Conservation (phyloP, 2,329 filamentous ascomycete genomes). For the Paecilomyces sp. region DNA sequence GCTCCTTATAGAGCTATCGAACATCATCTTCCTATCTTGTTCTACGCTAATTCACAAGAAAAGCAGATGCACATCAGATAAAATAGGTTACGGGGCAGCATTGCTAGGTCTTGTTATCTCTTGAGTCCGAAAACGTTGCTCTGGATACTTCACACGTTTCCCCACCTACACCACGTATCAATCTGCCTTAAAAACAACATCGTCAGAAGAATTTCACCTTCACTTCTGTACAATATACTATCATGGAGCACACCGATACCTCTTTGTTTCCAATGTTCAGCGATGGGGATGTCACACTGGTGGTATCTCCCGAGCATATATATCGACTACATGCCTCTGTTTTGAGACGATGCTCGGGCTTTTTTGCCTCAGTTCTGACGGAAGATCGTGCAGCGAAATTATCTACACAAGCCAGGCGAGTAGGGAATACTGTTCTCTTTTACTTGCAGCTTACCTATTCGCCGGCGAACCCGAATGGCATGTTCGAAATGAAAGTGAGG, state of each 20-base stretch:
- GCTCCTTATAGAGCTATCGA: too few species aligned
- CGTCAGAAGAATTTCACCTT: not conserved
- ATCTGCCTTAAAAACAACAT: not conserved
- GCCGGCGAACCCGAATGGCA: slow-evolving; percentile 3
- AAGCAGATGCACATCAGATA: not conserved
- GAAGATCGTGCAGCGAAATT: slow-evolving; percentile 18
- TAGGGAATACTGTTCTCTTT: slow-evolving; percentile 13
- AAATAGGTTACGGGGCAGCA: not conserved
- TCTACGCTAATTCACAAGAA: too few species aligned
- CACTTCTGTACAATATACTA: not conserved
- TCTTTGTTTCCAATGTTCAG: slow-evolving; percentile 27
- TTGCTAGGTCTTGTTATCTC: slow-evolving; percentile 11
- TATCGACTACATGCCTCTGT: slow-evolving; percentile 32
- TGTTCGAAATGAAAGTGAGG: slow-evolving; percentile 6
- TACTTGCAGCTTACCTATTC: slow-evolving; percentile 13
- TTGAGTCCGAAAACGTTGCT: not conserved
- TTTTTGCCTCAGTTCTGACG: slow-evolving; percentile 13
- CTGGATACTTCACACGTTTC: not conserved
- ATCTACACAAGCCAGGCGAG: slow-evolving; percentile 17
- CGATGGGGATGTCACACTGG: slow-evolving; percentile 34
- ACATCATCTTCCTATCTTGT: too few species aligned
- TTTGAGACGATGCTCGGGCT: slow-evolving; percentile 13
- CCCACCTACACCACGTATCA: not conserved
- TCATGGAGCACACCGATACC: slow-evolving; percentile 8
- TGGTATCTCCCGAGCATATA: slow-evolving; percentile 24